Base-by-base conservation (phyloP, 148 eudicot species). In the Vaccinium myrtillus region DNA sequence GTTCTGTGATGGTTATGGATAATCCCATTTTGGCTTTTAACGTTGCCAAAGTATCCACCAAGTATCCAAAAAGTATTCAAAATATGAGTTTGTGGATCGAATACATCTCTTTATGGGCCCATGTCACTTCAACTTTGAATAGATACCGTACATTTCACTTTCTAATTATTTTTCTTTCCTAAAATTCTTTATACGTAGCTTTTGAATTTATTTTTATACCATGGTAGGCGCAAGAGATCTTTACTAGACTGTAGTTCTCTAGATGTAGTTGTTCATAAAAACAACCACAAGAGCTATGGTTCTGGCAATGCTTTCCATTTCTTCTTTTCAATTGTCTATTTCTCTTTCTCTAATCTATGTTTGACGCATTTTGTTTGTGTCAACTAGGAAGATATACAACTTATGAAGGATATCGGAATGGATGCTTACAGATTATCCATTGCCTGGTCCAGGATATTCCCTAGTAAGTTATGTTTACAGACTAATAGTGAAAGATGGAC, bases 351-450 rank as follows among this genome's bases (percentile, higher is more conserved):
- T 4, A 69, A 27, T 27, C 15, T 69, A 27, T 14, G 30, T 69
- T 69, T 27, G 30, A 69, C 18, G 43, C 13, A 5, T 69, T 27
- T 30, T 67, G 36, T 3, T 67, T 67, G 19, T 27, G 74, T 69
- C 53, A 50, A 84, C 2, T 90, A 94, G 99, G 95, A 87, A 86
- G 99, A 96, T 88, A 89, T 94, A 86, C 83, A 90, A 36, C 92
- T 94, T 2, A 96, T 96, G 94, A 96, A 96, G 86, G 94, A 94
- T 84, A 81, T 96, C 92, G 99, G 98, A 36, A 91, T 91, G 92
- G 95, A 93, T 90, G 99, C 99, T 49, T 96, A 91, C 89, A 87
- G 99, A 84, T 90, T 96, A 46, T 96, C 99, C 3, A 94, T 94
- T 79, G 91, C 99, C 79, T 96, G 99, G 99, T 88, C 97, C 19